phyloP scores from a whole-genome alignment of 1,139 yeast species.

The Scheffersomyces illinoinensis region DNA sequence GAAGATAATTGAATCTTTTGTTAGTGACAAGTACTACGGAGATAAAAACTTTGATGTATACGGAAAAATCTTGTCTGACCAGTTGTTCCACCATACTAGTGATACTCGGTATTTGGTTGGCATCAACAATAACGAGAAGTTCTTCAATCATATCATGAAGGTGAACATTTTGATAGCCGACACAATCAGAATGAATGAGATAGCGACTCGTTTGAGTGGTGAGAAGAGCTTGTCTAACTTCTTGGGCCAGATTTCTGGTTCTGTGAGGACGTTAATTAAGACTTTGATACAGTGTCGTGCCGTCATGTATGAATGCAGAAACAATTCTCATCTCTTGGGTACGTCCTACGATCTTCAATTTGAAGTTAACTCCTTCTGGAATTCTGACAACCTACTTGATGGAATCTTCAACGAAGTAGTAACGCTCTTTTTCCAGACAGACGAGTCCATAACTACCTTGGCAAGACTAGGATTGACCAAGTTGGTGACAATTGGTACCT shows the following conservation, averaged over 20 bases:
- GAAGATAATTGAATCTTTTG: conserved; percentile 8
- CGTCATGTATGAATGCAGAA: conserved; percentile 19
- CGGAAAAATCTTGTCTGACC: not conserved
- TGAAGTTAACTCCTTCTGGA: conserved; percentile 28
- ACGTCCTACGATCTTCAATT: conserved; percentile 11
- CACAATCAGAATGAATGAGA: conserved; percentile 58
- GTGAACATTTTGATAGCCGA: conserved; percentile 46
- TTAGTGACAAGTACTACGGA: conserved; percentile 12
- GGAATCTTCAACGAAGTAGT: conserved; percentile 41
- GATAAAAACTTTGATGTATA: not conserved
- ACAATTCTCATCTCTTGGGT: conserved; percentile 15
- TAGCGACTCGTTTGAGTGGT: conserved; percentile 49
- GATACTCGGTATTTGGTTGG: conserved; percentile 16
- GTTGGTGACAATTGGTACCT: conserved; percentile 22
- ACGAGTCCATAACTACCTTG: conserved; percentile 40
- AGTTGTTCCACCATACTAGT: conserved; percentile 2
- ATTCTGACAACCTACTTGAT: conserved; percentile 21
- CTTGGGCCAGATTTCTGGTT: conserved; percentile 31
- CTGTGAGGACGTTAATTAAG: conserved; percentile 37
- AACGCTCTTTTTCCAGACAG: conserved; percentile 43
- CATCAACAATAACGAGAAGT: conserved; percentile 12
- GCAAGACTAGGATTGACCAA: conserved; percentile 32
- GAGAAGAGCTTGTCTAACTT: conserved; percentile 32
- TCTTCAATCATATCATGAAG: conserved; percentile 22
- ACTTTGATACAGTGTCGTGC: conserved; percentile 39